Conservation (phyloP, 345 rosid genomes). For the Erysimum cheiranthoides region DNA sequence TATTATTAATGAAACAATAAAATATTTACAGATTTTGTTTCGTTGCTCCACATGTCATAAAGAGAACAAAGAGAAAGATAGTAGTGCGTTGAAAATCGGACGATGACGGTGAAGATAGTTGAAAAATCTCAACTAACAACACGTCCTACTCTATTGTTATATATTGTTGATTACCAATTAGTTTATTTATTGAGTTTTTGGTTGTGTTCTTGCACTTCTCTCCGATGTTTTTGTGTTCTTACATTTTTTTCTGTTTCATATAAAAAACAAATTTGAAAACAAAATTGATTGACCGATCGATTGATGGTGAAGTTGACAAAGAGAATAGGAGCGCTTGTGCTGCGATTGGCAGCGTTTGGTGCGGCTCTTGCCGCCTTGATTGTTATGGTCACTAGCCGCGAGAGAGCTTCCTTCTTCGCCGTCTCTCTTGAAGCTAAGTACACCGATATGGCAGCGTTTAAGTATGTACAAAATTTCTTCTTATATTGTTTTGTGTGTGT, state of each 20-base stretch:
- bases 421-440: slow-evolving; percentile 67
- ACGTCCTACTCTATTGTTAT: slow-evolving; percentile 16
- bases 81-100: slow-evolving; percentile 30
- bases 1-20: not conserved
- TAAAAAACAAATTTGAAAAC: not conserved
- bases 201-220: slow-evolving; percentile 16
- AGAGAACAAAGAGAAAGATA: slow-evolving; percentile 9
- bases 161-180: slow-evolving; percentile 17
- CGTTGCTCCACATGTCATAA: slow-evolving; percentile 23
- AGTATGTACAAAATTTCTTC: slow-evolving; percentile 46
- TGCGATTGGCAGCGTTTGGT: slow-evolving; percentile 64
- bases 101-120: slow-evolving; percentile 51
- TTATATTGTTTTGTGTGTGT: not conserved
- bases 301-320: slow-evolving; percentile 55
- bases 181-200: slow-evolving; percentile 5
- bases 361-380: slow-evolving; percentile 67
- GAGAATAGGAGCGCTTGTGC: slow-evolving; percentile 55
- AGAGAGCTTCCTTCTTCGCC: slow-evolving; percentile 52
- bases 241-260: slow-evolving; percentile 7
- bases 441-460: slow-evolving; percentile 69
- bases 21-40: not conserved
- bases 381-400: slow-evolving; percentile 76
- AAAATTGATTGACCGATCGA: not conserved
- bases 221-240: slow-evolving; percentile 6
- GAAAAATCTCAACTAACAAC: slow-evolving; percentile 63